phyloP scores from a whole-genome alignment of 192 early-diverging fungal genomes.

The Neocallimastix lanati region DNA sequence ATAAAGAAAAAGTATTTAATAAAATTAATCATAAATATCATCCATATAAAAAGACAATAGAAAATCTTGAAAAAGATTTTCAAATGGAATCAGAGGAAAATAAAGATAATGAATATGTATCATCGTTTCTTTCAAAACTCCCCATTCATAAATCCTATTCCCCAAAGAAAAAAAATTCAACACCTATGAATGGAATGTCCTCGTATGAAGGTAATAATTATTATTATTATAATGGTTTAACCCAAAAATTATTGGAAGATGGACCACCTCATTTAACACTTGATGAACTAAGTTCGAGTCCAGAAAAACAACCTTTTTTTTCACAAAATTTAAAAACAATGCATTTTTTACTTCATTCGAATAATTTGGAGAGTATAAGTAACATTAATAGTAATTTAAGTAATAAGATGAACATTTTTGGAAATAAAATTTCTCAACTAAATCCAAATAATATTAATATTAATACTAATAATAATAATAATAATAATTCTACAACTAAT shows the following conservation, averaged over 20 bases:
- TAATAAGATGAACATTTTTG: not conserved
- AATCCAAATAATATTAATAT: too few species aligned
- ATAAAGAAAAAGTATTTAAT: not conserved
- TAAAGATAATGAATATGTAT: not conserved
- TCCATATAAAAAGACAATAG: not conserved
- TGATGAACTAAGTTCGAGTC: not conserved
- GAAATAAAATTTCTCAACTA: not conserved
- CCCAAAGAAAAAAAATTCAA: not conserved
- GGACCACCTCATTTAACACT: not conserved
- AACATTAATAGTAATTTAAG: not conserved
- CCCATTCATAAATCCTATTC: not conserved
- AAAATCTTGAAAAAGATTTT: not conserved
- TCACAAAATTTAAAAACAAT: not conserved
- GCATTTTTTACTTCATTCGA: not conserved
- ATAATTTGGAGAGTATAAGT: not conserved
- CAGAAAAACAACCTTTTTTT: not conserved
- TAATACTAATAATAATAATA: not conserved
- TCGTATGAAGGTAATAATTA: not conserved
- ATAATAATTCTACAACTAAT: not conserved
- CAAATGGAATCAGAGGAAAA: not conserved
- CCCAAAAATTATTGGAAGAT: not conserved
- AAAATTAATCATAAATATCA: not conserved
- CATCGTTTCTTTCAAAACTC: not conserved
- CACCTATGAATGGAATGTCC: not conserved
- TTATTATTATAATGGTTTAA: not conserved